Evolutionary conservation across 495 filamentous ascomycete genomes (phyloP).

Genomic region (Amphirosellinia nigrospora): DNA sequence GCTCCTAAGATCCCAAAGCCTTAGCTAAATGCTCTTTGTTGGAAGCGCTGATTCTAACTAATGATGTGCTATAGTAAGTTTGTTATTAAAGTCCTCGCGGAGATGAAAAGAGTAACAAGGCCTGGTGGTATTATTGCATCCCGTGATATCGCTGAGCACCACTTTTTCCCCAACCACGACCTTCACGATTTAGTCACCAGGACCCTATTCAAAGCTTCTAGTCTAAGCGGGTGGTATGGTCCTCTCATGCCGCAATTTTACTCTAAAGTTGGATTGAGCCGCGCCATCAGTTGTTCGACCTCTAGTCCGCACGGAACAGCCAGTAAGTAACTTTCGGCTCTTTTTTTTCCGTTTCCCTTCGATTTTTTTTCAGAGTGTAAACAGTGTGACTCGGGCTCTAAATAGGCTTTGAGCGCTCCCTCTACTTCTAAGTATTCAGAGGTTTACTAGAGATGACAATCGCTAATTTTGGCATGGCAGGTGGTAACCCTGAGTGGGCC

Average conservation of each 20-base stretch:
- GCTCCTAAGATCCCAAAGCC: not conserved
- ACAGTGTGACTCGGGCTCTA: not conserved
- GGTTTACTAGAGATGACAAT: not conserved
- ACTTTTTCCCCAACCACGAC: not conserved
- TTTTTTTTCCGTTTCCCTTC: not conserved
- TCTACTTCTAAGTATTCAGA: not conserved
- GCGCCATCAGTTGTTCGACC: not conserved
- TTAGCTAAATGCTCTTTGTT: not conserved
- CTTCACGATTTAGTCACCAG: not conserved
- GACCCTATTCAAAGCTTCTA: not conserved
- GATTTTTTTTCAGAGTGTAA: not conserved
- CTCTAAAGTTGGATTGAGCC: not conserved
- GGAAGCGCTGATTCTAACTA: not conserved
- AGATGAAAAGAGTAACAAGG: constrained; percentile 6
- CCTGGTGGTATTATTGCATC: not conserved
- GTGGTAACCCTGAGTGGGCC: not conserved
- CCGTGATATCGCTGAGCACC: not conserved
- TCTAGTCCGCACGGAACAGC: not conserved
- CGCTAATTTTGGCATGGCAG: not conserved
- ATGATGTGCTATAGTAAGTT: not conserved
- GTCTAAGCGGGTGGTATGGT: not conserved
- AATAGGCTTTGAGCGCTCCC: not conserved
- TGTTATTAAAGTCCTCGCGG: not conserved
- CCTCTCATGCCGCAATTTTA: not conserved
- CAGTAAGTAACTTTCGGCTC: not conserved